phyloP scores from a whole-genome alignment of 306 rosid genomes.

The Quercus engelmannii region DNA sequence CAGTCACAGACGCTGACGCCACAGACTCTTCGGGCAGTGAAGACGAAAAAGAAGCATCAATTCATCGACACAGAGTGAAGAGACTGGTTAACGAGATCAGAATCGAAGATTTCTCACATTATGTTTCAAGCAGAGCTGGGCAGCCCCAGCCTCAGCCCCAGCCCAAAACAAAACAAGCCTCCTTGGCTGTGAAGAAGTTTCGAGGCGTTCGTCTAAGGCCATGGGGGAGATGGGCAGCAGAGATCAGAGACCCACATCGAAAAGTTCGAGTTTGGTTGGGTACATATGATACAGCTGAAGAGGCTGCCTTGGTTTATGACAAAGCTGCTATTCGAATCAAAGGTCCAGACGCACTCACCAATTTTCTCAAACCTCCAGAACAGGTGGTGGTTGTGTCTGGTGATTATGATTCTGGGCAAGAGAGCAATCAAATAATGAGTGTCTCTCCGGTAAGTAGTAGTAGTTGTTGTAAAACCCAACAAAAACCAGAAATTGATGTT shows the following conservation, averaged over 20 bases:
- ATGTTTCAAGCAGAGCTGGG: neutral
- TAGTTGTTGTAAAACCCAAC: neutral
- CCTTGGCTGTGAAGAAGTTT: constrained; percentile 1
- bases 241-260: constrained; percentile 46
- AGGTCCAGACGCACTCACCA: constrained; percentile 59
- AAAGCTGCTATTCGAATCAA: constrained; percentile 41
- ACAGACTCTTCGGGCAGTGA: constrained; percentile 60
- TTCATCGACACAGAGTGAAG: constrained; percentile 12
- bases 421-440: neutral
- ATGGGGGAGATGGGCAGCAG: constrained; percentile 65
- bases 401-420: no score
- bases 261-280: constrained; percentile 52
- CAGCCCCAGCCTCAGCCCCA: no score
- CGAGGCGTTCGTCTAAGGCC: constrained; percentile 51
- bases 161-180: neutral
- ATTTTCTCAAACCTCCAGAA: constrained; percentile 25
- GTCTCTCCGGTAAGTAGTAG: neutral
- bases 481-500: neutral
- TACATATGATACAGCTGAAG: constrained; percentile 53
- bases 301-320: constrained; percentile 65
- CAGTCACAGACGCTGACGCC: constrained; percentile 40
- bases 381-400: neutral
- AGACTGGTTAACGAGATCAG: constrained; percentile 40
- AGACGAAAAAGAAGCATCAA: constrained; percentile 14
- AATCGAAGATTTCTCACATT: constrained; percentile 14